These are phyloP conservation scores for Intubia oerlemansii DNA, from an alignment of 2,329 filamentous ascomycete genomes.

Conservation along the genomic window DNA sequence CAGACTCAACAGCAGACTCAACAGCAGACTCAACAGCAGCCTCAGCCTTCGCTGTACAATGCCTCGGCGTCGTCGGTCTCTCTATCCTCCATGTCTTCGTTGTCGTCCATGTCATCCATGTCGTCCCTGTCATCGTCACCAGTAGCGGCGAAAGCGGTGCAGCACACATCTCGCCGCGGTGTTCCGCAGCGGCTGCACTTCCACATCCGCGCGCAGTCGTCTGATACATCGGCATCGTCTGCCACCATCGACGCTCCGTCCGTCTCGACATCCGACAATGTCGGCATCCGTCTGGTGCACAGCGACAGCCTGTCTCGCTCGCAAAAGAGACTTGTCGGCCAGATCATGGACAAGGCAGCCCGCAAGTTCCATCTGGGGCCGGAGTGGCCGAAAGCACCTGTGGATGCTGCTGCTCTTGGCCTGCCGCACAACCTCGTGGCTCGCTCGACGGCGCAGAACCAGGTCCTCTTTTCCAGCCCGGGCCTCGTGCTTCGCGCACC, in stretches of 20 bases:
- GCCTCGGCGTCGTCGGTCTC: no score
- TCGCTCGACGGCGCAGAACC: slow-evolving; percentile 36
- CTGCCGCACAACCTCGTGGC: slow-evolving; percentile 30
- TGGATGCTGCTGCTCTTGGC: slow-evolving; percentile 20
- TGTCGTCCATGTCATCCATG: no score
- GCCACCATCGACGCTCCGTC: slow-evolving; percentile 1
- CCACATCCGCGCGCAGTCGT: no score
- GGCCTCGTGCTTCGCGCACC: slow-evolving; percentile 37
- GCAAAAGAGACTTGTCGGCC: slow-evolving; percentile 24
- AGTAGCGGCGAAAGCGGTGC: no score
- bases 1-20: no score
- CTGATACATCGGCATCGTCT: no score
- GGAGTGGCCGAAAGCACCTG: slow-evolving; percentile 22
- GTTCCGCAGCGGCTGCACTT: no score
- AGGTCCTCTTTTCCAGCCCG: slow-evolving; percentile 36
- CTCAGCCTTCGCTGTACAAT: no score
- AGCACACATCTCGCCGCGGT: no score
- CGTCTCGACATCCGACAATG: slow-evolving; percentile 8
- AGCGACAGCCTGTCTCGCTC: slow-evolving; percentile 21
- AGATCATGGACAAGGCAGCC: slow-evolving; percentile 29
- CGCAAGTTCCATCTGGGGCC: slow-evolving; percentile 24
- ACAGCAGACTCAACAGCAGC: no score
- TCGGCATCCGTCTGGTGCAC: slow-evolving; percentile 29
- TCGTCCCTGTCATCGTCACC: no score
- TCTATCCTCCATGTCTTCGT: no score